Conservation (phyloP, 768 basidiomycete species). For the Sarcomyxa edulis region DNA sequence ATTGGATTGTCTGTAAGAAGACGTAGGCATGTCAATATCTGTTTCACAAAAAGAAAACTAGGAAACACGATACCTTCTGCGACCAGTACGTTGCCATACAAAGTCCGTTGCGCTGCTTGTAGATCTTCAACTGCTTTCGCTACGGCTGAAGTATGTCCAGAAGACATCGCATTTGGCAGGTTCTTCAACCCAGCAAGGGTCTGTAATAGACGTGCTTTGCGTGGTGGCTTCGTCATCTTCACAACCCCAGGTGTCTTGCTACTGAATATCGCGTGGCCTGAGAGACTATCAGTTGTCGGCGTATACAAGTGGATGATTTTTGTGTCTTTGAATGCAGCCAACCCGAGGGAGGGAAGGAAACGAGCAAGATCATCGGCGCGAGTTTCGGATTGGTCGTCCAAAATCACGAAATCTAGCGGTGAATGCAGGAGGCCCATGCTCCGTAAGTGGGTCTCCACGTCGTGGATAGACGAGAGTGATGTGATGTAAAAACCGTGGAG, state of each 20-base stretch:
- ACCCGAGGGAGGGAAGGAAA: constrained; percentile 35
- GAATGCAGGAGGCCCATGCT: constrained; percentile 20
- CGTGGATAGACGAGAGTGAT: constrained; percentile 36
- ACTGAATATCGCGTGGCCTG: constrained; percentile 46
- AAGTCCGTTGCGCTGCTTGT: constrained; percentile 42
- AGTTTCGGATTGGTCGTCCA: constrained; percentile 62
- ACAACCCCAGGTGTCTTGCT: constrained; percentile 50
- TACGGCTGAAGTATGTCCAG: constrained; percentile 29
- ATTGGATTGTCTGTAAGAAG: constrained; percentile 56
- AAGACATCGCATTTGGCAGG: constrained; percentile 37
- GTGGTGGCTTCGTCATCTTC: constrained; percentile 69
- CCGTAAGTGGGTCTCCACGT: constrained; percentile 37
- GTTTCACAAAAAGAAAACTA: constrained; percentile 3
- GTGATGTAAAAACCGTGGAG: constrained; percentile 49
- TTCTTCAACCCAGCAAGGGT: constrained; percentile 57
- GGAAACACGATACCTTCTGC: constrained; percentile 51
- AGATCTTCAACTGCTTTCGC: constrained; percentile 41
- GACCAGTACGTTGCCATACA: constrained; percentile 64
- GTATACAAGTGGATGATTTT: constrained; percentile 71
- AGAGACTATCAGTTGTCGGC: constrained; percentile 51
- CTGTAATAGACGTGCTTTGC: constrained; percentile 54
- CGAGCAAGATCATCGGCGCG: constrained; percentile 53
- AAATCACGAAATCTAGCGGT: constrained; percentile 56
- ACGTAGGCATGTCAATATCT: neutral
- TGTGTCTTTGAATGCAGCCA: constrained; percentile 39